phyloP scores from a whole-genome alignment of 306 rosid species.

The Betula pendula region DNA sequence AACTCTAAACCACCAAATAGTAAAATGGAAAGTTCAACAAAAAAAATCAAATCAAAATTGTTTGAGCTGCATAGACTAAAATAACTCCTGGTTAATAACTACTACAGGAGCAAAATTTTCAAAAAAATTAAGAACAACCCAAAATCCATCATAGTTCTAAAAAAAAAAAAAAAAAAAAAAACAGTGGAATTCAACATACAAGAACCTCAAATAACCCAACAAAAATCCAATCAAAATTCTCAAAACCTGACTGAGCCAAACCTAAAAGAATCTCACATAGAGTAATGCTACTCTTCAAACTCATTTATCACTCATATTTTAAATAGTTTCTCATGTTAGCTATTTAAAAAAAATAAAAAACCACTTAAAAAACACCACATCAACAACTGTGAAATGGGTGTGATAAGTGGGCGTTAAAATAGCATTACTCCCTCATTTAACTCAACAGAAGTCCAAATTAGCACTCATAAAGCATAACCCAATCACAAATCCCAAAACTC shows the following conservation, averaged over 20 bases:
- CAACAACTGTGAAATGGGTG: too few relatives aligned
- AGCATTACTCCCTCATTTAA: background rate
- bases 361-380: too few relatives aligned
- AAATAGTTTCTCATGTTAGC: too few relatives aligned
- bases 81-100: background rate
- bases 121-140: background rate
- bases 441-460: slow-evolving; percentile 3
- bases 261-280: background rate
- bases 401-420: too few relatives aligned
- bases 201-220: background rate
- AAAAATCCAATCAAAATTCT: background rate
- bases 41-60: background rate
- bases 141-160: background rate
- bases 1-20: background rate
- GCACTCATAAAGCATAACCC: background rate
- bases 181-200: background rate
- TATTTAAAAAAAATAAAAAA: too few relatives aligned
- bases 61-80: background rate
- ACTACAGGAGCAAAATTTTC: background rate
- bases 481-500: background rate
- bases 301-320: too few relatives aligned
- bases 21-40: background rate
- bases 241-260: background rate
- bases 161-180: background rate
- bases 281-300: too few relatives aligned